phyloP scores from a whole-genome alignment of 1,284 basidiomycete species.

The Sporisorium iseilematis-ciliati region DNA sequence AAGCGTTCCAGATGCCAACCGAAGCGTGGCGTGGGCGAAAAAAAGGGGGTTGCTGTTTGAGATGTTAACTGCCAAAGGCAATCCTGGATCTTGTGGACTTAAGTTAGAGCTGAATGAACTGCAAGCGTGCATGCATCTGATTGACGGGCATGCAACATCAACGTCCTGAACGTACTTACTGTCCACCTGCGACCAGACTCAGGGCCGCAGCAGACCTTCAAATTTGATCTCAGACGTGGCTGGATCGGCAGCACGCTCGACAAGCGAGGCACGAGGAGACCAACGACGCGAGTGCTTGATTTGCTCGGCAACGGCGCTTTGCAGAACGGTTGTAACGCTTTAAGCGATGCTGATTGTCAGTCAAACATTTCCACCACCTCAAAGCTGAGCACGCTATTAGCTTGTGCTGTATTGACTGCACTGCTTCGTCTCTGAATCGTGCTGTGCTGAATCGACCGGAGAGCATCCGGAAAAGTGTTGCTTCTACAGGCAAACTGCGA shows the following conservation, averaged over 20 bases:
- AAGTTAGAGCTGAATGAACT: too few species aligned
- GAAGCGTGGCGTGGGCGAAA: slow-evolving; percentile 1
- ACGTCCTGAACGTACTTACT: neutral
- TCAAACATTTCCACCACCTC: too few species aligned
- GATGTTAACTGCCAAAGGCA: too few species aligned
- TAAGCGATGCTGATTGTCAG: too few species aligned
- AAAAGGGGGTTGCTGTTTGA: neutral
- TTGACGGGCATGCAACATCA: too few species aligned
- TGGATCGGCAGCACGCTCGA: slow-evolving; percentile 2
- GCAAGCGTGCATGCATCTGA: neutral
- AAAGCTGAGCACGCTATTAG: too few species aligned
- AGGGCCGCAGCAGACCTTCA: slow-evolving; percentile 1
- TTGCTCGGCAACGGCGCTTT: slow-evolving; percentile 1
- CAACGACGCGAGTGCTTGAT: neutral
- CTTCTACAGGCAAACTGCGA: neutral
- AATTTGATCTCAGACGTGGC: neutral
- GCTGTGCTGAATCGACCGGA: neutral
- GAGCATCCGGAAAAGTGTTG: slow-evolving; percentile 2
- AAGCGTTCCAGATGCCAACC: neutral
- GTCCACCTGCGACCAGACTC: neutral
- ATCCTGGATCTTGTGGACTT: too few species aligned
- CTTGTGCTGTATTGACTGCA: too few species aligned
- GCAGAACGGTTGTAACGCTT: neutral
- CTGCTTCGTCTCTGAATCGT: neutral
- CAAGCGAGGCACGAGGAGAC: neutral